Evolutionary conservation across 2,329 filamentous ascomycete species (phyloP).

Genomic region (Colletotrichum endophyticum): DNA sequence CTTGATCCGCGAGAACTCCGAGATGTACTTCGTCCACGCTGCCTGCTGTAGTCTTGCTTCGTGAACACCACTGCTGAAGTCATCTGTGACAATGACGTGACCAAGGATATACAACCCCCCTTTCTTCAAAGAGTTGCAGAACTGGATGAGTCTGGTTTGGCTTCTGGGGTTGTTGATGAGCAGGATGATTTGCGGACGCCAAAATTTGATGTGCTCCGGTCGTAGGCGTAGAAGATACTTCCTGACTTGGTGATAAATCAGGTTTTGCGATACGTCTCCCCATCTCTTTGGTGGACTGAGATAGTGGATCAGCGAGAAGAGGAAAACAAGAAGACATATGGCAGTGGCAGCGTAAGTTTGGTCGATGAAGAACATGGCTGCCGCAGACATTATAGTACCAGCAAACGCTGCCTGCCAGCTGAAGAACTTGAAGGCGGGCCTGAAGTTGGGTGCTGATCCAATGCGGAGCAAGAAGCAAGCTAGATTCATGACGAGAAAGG

Average conservation of each 20-base stretch:
- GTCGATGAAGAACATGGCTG: conserved; percentile 91
- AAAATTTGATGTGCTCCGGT: conserved; percentile 92
- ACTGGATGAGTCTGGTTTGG: conserved; percentile 84
- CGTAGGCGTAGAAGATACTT: conserved; percentile 85
- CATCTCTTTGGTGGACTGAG: conserved; percentile 84
- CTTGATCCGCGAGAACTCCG: conserved; percentile 83
- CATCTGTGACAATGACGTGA: conserved; percentile 85
- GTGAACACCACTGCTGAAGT: conserved; percentile 79
- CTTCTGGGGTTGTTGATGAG: conserved; percentile 83
- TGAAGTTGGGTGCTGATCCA: conserved; percentile 86
- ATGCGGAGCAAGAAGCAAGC: conserved; percentile 88
- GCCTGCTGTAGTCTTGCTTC: conserved; percentile 83
- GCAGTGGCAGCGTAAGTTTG: conserved; percentile 79
- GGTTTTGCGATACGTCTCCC: conserved; percentile 88
- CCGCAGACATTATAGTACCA: conserved; percentile 77
- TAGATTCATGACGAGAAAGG: conserved; percentile 86
- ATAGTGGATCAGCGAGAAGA: conserved; percentile 87
- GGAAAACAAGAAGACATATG: conserved; percentile 73
- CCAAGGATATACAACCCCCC: conserved; percentile 84
- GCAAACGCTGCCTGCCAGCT: conserved; percentile 81
- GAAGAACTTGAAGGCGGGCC: conserved; percentile 88
- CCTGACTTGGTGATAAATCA: conserved; percentile 85
- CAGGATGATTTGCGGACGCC: conserved; percentile 86
- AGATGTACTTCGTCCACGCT: conserved; percentile 84
- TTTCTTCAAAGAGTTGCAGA: conserved; percentile 91